These are phyloP conservation scores for Mycena floridula DNA, from an alignment of 768 basidiomycete genomes.

Conservation along the genomic window DNA sequence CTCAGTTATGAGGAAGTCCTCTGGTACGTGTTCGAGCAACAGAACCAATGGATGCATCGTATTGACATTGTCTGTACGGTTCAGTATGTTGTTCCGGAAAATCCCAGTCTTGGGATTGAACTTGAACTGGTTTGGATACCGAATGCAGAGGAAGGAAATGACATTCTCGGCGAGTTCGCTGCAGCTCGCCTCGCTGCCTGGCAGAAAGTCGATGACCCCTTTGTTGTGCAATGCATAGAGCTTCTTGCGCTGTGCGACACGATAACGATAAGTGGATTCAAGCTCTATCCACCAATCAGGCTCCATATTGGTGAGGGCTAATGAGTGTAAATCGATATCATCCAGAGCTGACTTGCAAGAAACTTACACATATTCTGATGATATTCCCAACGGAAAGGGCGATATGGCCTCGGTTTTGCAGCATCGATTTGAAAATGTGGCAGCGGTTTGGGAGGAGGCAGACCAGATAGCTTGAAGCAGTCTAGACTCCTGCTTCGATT, in stretches of 20 bases:
- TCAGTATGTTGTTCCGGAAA: slow-evolving; percentile 40
- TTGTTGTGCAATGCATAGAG: slow-evolving; percentile 33
- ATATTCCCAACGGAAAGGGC: slow-evolving; percentile 51
- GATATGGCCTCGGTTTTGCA: slow-evolving; percentile 43
- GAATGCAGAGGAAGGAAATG: slow-evolving; percentile 47
- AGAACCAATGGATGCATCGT: slow-evolving; percentile 31
- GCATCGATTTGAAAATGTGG: slow-evolving; percentile 34
- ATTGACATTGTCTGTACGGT: slow-evolving; percentile 19
- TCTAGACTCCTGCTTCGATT: too few relatives aligned
- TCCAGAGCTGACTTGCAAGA: not conserved
- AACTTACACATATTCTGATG: slow-evolving; percentile 51
- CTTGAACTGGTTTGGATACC: slow-evolving; percentile 50
- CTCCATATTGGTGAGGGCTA: slow-evolving; percentile 42
- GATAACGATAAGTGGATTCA: slow-evolving; percentile 41
- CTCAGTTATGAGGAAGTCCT: slow-evolving; percentile 42
- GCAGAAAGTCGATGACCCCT: slow-evolving; percentile 36
- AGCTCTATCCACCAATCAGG: slow-evolving; percentile 54
- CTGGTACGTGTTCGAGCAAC: slow-evolving; percentile 45
- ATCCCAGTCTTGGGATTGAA: slow-evolving; percentile 25
- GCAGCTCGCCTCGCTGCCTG: slow-evolving; percentile 44
- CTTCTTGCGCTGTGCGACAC: slow-evolving; percentile 34
- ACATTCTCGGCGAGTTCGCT: slow-evolving; percentile 50
- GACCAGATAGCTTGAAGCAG: slow-evolving; percentile 37
- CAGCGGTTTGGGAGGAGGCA: slow-evolving; percentile 36
- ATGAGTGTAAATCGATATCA: not conserved